These are phyloP conservation scores for Exidia glandulosa DNA, from an alignment of 768 basidiomycete genomes.

Conservation along the genomic window DNA sequence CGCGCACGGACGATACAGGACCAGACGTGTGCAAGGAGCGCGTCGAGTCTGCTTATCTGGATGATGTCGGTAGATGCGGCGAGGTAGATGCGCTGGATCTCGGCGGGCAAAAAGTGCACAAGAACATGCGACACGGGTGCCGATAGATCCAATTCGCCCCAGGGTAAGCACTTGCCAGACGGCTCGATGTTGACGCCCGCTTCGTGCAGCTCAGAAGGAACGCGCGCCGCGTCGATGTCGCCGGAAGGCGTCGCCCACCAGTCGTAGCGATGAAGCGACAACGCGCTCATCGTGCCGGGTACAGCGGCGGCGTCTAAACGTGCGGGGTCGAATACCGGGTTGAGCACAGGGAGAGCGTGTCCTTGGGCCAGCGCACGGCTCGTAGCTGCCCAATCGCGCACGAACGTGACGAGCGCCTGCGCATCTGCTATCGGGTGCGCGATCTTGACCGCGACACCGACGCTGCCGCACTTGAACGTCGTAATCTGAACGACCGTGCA, in stretches of 20 bases:
- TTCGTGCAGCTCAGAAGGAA: constrained; percentile 11
- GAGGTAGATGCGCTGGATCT: neutral
- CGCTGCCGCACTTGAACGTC: constrained; percentile 15
- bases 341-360: constrained; percentile 4
- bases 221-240: neutral
- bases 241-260: constrained; percentile 11
- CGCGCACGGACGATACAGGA: constrained; percentile 21
- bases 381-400: constrained; percentile 24
- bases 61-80: neutral
- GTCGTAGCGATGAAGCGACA: constrained; percentile 23
- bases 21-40: constrained; percentile 27
- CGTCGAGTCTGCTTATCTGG: neutral
- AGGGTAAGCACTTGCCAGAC: constrained; percentile 17
- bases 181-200: constrained; percentile 1
- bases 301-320: constrained; percentile 19
- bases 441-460: constrained; percentile 21
- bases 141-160: too few relatives aligned
- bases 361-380: constrained; percentile 11
- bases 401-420: constrained; percentile 22
- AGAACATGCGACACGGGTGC: neutral
- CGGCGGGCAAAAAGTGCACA: neutral
- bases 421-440: constrained; percentile 27
- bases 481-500: constrained; percentile 25
- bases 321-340: constrained; percentile 20
- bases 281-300: constrained; percentile 13